A percentile compares a stretch with the other conserved stretches of the same genome.
These are phyloP conservation scores for Jimgerdemannia flammicorona DNA, from an alignment of 192 early-diverging fungal genomes.

Conservation along the genomic window DNA sequence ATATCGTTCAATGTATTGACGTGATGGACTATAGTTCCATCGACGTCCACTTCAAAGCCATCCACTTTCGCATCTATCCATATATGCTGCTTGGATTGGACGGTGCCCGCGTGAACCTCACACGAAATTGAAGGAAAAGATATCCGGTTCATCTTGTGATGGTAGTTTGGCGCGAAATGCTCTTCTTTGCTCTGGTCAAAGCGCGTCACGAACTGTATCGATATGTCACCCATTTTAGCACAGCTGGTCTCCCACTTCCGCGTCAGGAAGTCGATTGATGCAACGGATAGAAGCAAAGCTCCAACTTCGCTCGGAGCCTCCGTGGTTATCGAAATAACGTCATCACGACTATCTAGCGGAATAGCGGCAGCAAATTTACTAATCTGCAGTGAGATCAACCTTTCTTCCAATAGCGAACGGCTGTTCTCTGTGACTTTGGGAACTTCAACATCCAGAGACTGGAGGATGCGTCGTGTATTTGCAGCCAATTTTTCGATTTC, in stretches of 20 bases:
- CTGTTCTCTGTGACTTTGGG: slow-evolving; percentile 43
- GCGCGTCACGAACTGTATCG: slow-evolving; percentile 63
- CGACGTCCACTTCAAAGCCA: slow-evolving; percentile 73
- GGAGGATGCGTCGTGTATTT: slow-evolving; percentile 63
- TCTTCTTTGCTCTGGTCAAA: slow-evolving; percentile 60
- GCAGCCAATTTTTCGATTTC: slow-evolving; percentile 57
- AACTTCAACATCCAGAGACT: slow-evolving; percentile 56
- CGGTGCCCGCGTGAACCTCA: slow-evolving; percentile 37
- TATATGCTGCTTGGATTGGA: slow-evolving; percentile 33
- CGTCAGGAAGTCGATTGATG: slow-evolving; percentile 55
- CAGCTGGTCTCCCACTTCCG: slow-evolving; percentile 52
- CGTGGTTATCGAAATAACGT: slow-evolving; percentile 11
- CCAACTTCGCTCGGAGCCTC: slow-evolving; percentile 23
- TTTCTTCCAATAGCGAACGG: slow-evolving; percentile 52
- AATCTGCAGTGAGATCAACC: slow-evolving; percentile 45
- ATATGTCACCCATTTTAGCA: slow-evolving; percentile 52
- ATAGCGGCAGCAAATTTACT: slow-evolving; percentile 57
- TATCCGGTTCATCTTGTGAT: slow-evolving; percentile 52
- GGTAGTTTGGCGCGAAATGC: slow-evolving; percentile 48
- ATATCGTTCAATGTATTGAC: slow-evolving; percentile 60
- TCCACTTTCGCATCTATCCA: slow-evolving; percentile 53
- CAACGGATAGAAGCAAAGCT: slow-evolving; percentile 61
- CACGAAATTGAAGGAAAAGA: slow-evolving; percentile 48
- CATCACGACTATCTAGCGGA: slow-evolving; percentile 44
- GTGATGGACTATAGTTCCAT: slow-evolving; percentile 61